phyloP scores from a whole-genome alignment of 2,329 filamentous ascomycete genomes.

The Penicillium sp. region DNA sequence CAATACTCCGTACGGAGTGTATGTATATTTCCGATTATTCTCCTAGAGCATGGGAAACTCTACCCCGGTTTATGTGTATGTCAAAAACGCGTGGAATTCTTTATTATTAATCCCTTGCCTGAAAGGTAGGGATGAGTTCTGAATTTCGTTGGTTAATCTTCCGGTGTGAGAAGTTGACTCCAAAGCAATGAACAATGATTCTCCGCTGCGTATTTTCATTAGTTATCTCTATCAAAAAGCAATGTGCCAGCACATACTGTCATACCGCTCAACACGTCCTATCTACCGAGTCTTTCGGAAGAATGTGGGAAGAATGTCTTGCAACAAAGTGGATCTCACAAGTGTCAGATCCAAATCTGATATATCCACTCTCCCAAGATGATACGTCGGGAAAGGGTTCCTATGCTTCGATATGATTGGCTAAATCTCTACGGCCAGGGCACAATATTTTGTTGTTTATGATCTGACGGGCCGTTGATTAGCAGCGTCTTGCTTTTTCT shows the following conservation, averaged over 20 bases:
- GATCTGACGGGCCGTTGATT: neutral
- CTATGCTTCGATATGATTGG: neutral
- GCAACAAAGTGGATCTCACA: neutral
- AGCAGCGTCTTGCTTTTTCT: neutral
- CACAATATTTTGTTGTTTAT: neutral
- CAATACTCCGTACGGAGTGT: neutral
- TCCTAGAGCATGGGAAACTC: neutral
- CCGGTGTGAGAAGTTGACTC: neutral
- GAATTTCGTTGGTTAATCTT: neutral
- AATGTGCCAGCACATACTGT: neutral
- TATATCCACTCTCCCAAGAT: neutral
- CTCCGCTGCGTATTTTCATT: neutral
- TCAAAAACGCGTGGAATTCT: neutral
- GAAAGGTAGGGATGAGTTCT: neutral
- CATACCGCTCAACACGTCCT: neutral
- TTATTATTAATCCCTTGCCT: conserved; percentile 4
- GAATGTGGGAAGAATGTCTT: neutral
- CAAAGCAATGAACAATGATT: neutral
- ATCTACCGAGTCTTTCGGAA: neutral
- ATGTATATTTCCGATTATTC: neutral
- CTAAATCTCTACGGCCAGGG: neutral
- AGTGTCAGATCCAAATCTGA: neutral
- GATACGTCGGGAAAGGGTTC: conserved; percentile 1
- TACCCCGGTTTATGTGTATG: neutral
- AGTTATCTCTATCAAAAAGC: neutral